Evolutionary conservation across 306 rosid genomes (phyloP).

Genomic region (Lablab purpureus): DNA sequence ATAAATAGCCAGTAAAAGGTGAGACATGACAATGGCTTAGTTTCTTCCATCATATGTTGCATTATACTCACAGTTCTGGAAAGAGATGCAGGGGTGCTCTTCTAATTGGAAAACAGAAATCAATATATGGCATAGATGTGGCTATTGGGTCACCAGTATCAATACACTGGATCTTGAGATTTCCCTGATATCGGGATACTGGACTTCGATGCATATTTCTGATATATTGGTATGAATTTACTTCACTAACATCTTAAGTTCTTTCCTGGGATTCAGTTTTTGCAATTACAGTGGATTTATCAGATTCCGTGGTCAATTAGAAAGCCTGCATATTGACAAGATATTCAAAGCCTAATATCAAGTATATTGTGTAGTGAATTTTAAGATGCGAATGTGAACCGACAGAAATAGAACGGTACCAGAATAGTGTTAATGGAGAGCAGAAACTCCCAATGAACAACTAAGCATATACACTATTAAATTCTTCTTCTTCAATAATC

Average conservation of each 20-base stretch:
- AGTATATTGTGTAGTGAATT: not conserved
- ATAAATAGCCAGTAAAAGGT: not conserved
- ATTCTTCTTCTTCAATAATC: too few species aligned
- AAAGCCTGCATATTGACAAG: not conserved
- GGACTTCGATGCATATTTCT: not conserved
- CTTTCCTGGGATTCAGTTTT: not conserved
- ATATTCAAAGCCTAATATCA: not conserved
- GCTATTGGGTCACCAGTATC: not conserved
- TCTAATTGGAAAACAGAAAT: conserved; percentile 13
- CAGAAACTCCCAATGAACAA: too few species aligned
- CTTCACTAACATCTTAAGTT: not conserved
- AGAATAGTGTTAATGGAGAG: too few species aligned
- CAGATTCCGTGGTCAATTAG: not conserved
- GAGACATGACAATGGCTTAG: not conserved
- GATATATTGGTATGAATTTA: not conserved
- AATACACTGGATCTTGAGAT: not conserved
- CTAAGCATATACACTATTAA: too few species aligned
- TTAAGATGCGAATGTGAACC: not conserved
- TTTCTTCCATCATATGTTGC: conserved; percentile 1
- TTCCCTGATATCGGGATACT: not conserved
- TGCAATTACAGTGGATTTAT: not conserved
- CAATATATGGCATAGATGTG: conserved; percentile 17
- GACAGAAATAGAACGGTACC: too few species aligned
- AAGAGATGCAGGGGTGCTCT: not conserved
- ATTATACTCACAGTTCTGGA: not conserved